Conservation (phyloP, 2,329 filamentous ascomycete genomes). For the Penicillium sp. region DNA sequence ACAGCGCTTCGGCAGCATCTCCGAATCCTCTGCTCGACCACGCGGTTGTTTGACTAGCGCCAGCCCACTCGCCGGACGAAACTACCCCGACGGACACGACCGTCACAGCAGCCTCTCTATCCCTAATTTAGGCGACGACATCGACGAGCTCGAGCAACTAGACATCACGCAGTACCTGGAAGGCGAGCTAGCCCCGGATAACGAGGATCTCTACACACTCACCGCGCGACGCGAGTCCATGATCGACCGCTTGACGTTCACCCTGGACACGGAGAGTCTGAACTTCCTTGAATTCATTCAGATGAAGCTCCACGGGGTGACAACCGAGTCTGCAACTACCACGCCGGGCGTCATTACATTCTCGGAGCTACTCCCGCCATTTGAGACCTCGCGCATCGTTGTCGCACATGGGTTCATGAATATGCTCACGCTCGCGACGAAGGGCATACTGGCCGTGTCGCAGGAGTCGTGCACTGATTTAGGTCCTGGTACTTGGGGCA, state of each 20-base stretch:
- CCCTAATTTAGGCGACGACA: slow-evolving; percentile 27
- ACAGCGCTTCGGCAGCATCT: slow-evolving; percentile 41
- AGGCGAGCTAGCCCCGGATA: slow-evolving; percentile 34
- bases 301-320: slow-evolving; percentile 45
- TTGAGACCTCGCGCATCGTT: slow-evolving; percentile 59
- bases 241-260: slow-evolving; percentile 38
- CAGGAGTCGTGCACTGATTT: slow-evolving; percentile 57
- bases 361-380: slow-evolving; percentile 67
- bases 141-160: slow-evolving; percentile 30
- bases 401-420: slow-evolving; percentile 78
- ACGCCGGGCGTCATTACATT: slow-evolving; percentile 59
- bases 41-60: slow-evolving; percentile 60
- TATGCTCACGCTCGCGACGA: slow-evolving; percentile 70
- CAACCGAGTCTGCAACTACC: neutral
- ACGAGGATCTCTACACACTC: slow-evolving; percentile 41
- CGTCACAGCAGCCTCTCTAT: slow-evolving; percentile 29
- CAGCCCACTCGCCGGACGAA: slow-evolving; percentile 63
- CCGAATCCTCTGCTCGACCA: slow-evolving; percentile 45
- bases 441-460: slow-evolving; percentile 62
- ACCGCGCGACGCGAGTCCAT: slow-evolving; percentile 40
- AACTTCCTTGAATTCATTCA: slow-evolving; percentile 67
- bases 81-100: slow-evolving; percentile 38
- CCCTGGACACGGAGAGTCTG: slow-evolving; percentile 60
- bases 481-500: slow-evolving; percentile 26
- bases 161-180: slow-evolving; percentile 39